Conservation (phyloP, 2,329 filamentous ascomycete genomes). For the Paramyrothecium roridum region DNA sequence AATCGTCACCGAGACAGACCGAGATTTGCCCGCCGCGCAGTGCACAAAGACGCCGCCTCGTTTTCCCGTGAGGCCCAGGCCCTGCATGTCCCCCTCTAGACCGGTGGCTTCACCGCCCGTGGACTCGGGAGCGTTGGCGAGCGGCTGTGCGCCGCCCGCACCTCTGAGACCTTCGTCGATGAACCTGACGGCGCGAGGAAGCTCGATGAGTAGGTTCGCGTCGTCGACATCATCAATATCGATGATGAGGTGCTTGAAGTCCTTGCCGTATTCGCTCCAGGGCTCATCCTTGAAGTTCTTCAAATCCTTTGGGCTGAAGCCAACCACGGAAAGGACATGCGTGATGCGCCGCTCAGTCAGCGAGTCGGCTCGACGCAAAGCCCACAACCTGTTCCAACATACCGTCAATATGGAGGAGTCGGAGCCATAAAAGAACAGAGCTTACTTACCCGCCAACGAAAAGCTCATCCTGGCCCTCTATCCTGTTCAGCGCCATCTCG, state of each 20-base stretch:
- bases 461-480: constrained; percentile 38
- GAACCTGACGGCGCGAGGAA: constrained; percentile 75
- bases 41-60: constrained; percentile 51
- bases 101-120: background rate
- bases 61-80: constrained; percentile 11
- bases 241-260: constrained; percentile 71
- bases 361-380: constrained; percentile 67
- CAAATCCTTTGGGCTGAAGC: constrained; percentile 39
- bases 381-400: constrained; percentile 63
- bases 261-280: constrained; percentile 46
- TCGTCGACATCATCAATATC: constrained; percentile 90
- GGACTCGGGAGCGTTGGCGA: background rate
- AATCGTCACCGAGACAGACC: constrained; percentile 79
- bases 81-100: constrained; percentile 8
- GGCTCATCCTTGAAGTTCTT: constrained; percentile 47
- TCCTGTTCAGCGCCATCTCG: constrained; percentile 38
- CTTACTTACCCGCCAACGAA: constrained; percentile 35
- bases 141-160: background rate
- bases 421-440: background rate
- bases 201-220: constrained; percentile 78
- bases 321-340: constrained; percentile 82
- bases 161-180: constrained; percentile 69
- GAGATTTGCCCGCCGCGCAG: constrained; percentile 95
- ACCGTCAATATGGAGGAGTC: background rate
- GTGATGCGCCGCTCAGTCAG: constrained; percentile 75